A percentile compares a stretch with the other conserved stretches of the same genome.
Conservation (phyloP, 2,329 filamentous ascomycete species). For the Talaromyces sp. region DNA sequence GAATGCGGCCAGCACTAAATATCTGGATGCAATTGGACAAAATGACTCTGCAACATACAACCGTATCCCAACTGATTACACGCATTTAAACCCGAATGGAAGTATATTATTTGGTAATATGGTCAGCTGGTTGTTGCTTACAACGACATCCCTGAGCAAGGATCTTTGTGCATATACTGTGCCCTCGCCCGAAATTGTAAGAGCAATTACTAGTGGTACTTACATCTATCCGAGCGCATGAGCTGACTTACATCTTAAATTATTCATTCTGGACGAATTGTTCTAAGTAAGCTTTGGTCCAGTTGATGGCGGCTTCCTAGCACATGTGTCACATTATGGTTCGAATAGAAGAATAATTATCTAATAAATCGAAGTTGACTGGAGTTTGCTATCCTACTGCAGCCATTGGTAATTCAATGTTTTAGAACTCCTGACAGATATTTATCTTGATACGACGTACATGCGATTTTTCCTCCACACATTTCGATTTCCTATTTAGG, state of each 20-base stretch:
- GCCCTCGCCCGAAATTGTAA: background rate
- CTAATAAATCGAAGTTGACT: background rate
- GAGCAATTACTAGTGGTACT: background rate
- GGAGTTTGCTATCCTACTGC: background rate
- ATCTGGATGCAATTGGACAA: slow-evolving; percentile 5
- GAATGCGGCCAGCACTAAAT: slow-evolving; percentile 3
- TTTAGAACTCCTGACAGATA: background rate
- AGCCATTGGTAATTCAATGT: background rate
- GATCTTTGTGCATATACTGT: background rate
- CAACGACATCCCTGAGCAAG: background rate
- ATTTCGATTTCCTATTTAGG: too few relatives aligned
- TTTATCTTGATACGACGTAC: background rate
- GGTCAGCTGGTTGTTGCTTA: slow-evolving; percentile 2
- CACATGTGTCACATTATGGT: background rate
- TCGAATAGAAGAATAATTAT: background rate
- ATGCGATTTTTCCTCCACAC: background rate
- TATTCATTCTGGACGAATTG: background rate
- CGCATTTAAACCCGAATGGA: slow-evolving; percentile 6
- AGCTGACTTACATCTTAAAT: background rate
- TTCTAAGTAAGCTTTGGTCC: background rate
- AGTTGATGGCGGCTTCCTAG: background rate
- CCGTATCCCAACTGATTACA: background rate
- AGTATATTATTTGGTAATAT: slow-evolving; percentile 6
- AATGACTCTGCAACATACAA: slow-evolving; percentile 5
- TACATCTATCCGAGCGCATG: background rate